A percentile compares a stretch with the other conserved stretches of the same genome.
phyloP scores from a whole-genome alignment of 306 rosid genomes.

The Luffa aegyptiaca region DNA sequence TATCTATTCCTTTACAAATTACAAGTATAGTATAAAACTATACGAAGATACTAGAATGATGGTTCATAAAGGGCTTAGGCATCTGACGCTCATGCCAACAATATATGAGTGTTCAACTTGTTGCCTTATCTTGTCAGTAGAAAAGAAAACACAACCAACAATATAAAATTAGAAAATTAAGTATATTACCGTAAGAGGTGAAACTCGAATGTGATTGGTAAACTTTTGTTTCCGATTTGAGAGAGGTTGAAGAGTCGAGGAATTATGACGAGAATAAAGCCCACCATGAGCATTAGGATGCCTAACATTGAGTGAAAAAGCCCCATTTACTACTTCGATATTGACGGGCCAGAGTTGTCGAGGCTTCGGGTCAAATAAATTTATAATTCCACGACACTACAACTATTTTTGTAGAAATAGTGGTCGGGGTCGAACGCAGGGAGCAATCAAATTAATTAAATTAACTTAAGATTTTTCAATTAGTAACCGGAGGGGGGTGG shows the following conservation, averaged over 20 bases:
- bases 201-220: slow-evolving; percentile 61
- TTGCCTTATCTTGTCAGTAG: neutral
- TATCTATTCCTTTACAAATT: no score
- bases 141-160: neutral
- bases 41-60: neutral
- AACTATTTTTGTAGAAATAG: no score
- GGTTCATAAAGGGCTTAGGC: neutral
- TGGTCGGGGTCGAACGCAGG: no score
- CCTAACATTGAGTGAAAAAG: slow-evolving; percentile 40
- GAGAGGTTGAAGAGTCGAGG: slow-evolving; percentile 68
- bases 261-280: slow-evolving; percentile 41
- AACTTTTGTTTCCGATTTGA: slow-evolving; percentile 68
- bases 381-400: no score
- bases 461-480: no score
- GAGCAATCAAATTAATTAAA: no score
- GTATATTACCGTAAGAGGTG: slow-evolving; percentile 52
- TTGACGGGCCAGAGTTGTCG: no score
- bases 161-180: neutral
- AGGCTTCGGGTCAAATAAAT: no score
- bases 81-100: neutral
- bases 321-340: slow-evolving; percentile 25
- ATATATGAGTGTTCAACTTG: neutral
- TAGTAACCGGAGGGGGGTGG: no score
- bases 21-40: no score
- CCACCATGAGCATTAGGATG: slow-evolving; percentile 95